Percentiles rank a stretch among this genome's conserved stretches.
These are phyloP conservation scores for Microcyclospora tardicrescens DNA, from an alignment of 2,329 filamentous ascomycete genomes.

Conservation along the genomic window DNA sequence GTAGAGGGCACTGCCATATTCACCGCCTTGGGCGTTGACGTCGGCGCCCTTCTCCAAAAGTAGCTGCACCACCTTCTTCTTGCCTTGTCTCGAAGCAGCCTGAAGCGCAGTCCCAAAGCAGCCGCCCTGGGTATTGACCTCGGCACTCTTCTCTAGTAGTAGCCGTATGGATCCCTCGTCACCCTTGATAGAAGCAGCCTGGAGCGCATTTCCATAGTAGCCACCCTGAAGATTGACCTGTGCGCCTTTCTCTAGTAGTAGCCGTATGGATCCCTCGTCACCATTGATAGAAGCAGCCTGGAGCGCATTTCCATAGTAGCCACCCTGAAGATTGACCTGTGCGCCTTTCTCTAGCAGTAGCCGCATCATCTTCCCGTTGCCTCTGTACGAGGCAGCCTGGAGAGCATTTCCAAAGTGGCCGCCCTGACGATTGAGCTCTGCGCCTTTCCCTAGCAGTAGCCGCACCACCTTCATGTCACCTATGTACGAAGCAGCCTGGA, in stretches of 20 bases:
- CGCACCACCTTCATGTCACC: conserved; percentile 1
- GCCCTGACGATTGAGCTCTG: conserved; percentile 3
- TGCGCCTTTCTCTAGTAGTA: too few relatives aligned
- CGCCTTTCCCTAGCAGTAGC: conserved; percentile 2
- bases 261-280: too few relatives aligned
- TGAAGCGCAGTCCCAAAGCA: conserved; percentile 2
- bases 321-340: conserved; percentile 2
- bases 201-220: too few relatives aligned
- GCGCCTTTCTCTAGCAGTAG: conserved; percentile 3
- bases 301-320: not conserved
- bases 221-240: too few relatives aligned
- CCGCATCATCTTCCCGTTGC: not conserved
- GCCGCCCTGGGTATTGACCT: conserved; percentile 4
- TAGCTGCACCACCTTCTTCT: conserved; percentile 5
- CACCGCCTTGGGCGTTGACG: conserved; percentile 8
- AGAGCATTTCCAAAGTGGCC: not conserved
- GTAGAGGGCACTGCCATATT: conserved; percentile 3
- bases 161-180: too few relatives aligned
- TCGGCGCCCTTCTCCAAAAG: conserved; percentile 12
- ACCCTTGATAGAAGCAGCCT: too few relatives aligned
- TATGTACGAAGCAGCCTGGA: conserved; percentile 1
- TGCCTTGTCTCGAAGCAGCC: conserved; percentile 1
- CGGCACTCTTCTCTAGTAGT: conserved; percentile 7
- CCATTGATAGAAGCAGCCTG: too few relatives aligned
- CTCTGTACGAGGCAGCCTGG: not conserved